Evolutionary conservation across 441 rosid genomes (phyloP).

Genomic region (Sinapis alba): DNA sequence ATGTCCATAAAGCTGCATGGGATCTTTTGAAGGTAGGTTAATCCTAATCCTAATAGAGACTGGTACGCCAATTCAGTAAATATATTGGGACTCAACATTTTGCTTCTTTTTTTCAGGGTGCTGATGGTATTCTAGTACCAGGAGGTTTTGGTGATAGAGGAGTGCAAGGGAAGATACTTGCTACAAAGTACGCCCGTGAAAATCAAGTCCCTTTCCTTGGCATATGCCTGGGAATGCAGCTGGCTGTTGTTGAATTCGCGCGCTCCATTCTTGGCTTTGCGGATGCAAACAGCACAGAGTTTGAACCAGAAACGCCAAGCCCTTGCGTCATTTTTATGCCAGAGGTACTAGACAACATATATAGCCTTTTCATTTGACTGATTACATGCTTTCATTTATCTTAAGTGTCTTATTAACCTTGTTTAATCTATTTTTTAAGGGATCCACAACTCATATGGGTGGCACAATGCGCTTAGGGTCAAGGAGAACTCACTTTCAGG

Average conservation of each 20-base stretch:
- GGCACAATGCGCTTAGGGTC: conserved; percentile 96
- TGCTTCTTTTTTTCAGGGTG: conserved; percentile 52
- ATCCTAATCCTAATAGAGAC: not conserved
- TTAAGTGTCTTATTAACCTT: not conserved
- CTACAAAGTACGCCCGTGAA: conserved; percentile 90
- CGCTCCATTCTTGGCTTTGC: conserved; percentile 74
- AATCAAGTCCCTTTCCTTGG: conserved; percentile 88
- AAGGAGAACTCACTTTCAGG: conserved; percentile 78
- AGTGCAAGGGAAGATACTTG: conserved; percentile 89
- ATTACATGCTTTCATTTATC: not conserved
- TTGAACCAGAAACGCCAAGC: conserved; percentile 68
- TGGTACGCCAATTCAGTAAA: not conserved
- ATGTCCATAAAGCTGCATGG: conserved; percentile 63
- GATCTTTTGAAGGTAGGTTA: conserved; percentile 53
- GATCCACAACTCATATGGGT: conserved; percentile 92
- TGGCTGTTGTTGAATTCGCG: conserved; percentile 94
- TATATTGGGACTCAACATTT: conserved; percentile 10
- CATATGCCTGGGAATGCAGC: conserved; percentile 98
- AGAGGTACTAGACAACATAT: conserved; percentile 52
- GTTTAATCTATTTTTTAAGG: conserved; percentile 47
- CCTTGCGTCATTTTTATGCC: conserved; percentile 98
- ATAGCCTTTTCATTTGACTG: conserved; percentile 4
- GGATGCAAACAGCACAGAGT: conserved; percentile 93
- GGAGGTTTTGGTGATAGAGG: conserved; percentile 99
- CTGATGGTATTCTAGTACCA: conserved; percentile 95